A percentile compares a stretch with the other conserved stretches of the same genome.
phyloP scores from a whole-genome alignment of 2,329 filamentous ascomycete genomes.

The Cordyceps cateniannulata region DNA sequence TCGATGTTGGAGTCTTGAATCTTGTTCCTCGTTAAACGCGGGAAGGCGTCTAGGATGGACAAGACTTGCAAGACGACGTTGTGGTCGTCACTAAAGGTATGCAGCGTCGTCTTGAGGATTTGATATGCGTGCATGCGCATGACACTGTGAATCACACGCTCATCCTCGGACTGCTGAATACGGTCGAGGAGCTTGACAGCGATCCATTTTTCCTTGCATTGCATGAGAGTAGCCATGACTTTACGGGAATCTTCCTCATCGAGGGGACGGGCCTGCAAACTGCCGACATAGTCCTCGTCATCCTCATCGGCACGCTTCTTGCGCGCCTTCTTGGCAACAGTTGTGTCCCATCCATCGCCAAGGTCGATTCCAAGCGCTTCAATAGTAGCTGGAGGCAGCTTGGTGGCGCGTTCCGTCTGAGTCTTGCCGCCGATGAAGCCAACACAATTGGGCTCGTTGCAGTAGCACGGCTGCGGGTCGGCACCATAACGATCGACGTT shows the following conservation, averaged over 20 bases:
- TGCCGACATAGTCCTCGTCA: constrained; percentile 93
- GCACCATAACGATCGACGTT: constrained; percentile 98
- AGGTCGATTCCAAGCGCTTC: constrained; percentile 95
- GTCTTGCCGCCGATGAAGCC: constrained; percentile 97
- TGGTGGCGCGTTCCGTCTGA: constrained; percentile 90
- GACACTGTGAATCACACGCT: constrained; percentile 78
- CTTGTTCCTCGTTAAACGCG: constrained; percentile 90
- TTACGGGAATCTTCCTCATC: constrained; percentile 81
- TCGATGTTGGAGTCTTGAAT: constrained; percentile 96
- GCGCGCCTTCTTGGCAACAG: constrained; percentile 80
- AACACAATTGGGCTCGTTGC: constrained; percentile 87
- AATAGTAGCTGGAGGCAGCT: constrained; percentile 80
- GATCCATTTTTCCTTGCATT: constrained; percentile 99
- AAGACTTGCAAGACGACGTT: constrained; percentile 87
- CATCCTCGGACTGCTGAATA: constrained; percentile 80
- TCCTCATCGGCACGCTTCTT: constrained; percentile 91
- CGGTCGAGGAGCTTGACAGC: constrained; percentile 88
- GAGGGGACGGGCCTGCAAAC: constrained; percentile 70
- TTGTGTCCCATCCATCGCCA: constrained; percentile 83
- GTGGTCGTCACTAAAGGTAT: constrained; percentile 79
- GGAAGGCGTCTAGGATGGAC: constrained; percentile 81
- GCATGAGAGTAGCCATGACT: constrained; percentile 93
- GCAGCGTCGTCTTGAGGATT: constrained; percentile 81
- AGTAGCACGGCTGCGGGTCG: constrained; percentile 95
- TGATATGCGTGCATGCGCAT: constrained; percentile 97